A percentile compares a stretch with the other conserved stretches of the same genome.
These are phyloP conservation scores for Trichaptum fuscoviolaceum DNA, from an alignment of 768 basidiomycete species.

Conservation along the genomic window DNA sequence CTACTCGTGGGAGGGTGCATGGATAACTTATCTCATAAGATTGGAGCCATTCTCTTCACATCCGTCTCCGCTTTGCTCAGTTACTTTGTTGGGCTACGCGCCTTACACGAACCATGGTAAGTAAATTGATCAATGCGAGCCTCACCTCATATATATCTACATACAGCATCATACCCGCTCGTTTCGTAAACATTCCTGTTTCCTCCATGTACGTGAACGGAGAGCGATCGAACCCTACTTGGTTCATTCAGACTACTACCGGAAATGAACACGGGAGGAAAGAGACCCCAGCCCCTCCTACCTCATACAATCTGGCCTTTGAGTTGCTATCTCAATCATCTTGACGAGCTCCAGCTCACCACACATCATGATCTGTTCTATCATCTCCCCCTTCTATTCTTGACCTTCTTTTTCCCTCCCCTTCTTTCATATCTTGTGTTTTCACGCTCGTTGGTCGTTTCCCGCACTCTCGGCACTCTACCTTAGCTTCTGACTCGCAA, in stretches of 20 bases:
- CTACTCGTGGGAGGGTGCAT: background rate
- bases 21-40: background rate
- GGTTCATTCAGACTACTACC: background rate
- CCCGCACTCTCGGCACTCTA: background rate
- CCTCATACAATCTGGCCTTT: background rate
- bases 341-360: no score
- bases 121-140: background rate
- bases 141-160: background rate
- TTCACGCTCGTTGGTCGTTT: background rate
- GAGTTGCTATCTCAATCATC: no score
- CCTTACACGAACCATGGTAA: background rate
- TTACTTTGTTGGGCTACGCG: background rate
- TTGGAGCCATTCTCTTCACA: background rate
- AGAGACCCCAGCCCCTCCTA: background rate
- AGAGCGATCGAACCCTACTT: background rate
- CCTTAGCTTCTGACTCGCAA: background rate
- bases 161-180: no score
- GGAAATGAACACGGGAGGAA: background rate
- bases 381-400: background rate
- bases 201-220: background rate
- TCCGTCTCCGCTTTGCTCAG: background rate
- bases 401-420: background rate
- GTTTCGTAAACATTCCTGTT: no score
- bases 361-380: background rate
- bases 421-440: background rate